These are phyloP conservation scores for Colletotrichum euphorbiae DNA, from an alignment of 2,329 filamentous ascomycete species.

Conservation along the genomic window DNA sequence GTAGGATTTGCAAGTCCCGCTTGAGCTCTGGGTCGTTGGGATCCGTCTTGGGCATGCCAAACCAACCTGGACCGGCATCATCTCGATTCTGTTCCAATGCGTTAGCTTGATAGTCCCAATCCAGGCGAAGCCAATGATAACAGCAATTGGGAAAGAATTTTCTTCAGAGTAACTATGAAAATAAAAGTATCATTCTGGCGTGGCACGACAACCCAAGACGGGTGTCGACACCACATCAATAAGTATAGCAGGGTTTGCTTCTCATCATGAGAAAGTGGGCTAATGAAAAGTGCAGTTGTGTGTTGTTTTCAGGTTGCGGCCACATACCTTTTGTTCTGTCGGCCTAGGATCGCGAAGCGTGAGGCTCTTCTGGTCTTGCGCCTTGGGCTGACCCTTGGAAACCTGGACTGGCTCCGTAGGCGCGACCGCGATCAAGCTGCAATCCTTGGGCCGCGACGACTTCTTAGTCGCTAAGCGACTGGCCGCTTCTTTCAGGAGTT, in stretches of 20 bases:
- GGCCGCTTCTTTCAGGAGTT: constrained; percentile 39
- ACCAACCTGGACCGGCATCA: constrained; percentile 87
- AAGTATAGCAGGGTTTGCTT: constrained; percentile 48
- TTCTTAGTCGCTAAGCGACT: constrained; percentile 34
- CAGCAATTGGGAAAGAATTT: not conserved
- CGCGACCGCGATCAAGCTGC: constrained; percentile 32
- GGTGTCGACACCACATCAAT: constrained; percentile 48
- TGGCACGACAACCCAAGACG: constrained; percentile 58
- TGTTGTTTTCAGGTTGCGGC: not conserved
- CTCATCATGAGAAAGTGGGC: constrained; percentile 52
- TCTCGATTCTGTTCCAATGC: constrained; percentile 45
- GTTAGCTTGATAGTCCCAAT: not conserved
- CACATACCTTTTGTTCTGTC: constrained; percentile 30
- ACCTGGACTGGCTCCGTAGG: not conserved
- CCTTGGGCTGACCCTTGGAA: constrained; percentile 18
- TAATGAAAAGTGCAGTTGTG: not conserved
- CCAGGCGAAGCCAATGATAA: not conserved
- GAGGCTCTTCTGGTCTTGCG: constrained; percentile 24
- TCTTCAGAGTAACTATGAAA: constrained; percentile 81
- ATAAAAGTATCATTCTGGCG: constrained; percentile 68
- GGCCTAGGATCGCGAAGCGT: constrained; percentile 36
- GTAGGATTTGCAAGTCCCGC: constrained; percentile 87
- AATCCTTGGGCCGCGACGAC: constrained; percentile 21
- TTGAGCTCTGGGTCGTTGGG: constrained; percentile 87
- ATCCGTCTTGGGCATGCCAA: constrained; percentile 84